phyloP scores from a whole-genome alignment of 2,329 filamentous ascomycete species.

The Talaromyces albobiverticillius region DNA sequence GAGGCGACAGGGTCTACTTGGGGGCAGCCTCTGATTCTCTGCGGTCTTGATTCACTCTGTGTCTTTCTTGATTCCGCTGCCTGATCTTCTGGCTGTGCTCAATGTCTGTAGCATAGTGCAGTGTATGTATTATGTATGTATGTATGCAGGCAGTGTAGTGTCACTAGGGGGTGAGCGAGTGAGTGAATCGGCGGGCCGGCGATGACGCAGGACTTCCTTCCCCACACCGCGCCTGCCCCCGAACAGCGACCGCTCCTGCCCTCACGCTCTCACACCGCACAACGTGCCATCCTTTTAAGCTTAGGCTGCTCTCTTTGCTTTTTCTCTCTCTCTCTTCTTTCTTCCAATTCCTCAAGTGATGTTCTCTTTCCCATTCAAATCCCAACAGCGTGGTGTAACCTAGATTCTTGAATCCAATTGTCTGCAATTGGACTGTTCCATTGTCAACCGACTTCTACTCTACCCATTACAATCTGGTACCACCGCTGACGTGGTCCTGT shows the following conservation, averaged over 20 bases:
- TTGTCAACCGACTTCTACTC: too few species aligned
- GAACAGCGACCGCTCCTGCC: background rate
- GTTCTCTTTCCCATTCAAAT: conserved; percentile 1
- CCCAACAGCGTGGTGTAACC: conserved; percentile 15
- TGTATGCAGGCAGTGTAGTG: too few species aligned
- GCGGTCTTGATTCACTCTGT: too few species aligned
- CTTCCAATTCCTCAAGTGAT: background rate
- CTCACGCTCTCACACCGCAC: background rate
- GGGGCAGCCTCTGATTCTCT: too few species aligned
- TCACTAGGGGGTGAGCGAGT: too few species aligned
- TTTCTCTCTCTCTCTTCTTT: background rate
- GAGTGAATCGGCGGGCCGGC: too few species aligned
- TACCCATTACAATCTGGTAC: background rate
- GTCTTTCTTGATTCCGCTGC: too few species aligned
- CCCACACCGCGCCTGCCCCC: background rate
- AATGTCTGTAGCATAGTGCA: too few species aligned
- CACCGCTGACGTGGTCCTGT: conserved; percentile 7
- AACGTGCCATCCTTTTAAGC: background rate
- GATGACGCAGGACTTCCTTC: background rate
- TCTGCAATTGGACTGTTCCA: background rate
- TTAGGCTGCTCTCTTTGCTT: background rate
- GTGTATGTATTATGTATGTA: too few species aligned
- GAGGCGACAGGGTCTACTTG: too few species aligned
- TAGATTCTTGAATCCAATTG: conserved; percentile 4
- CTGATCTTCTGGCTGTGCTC: too few species aligned